These are phyloP conservation scores for Picea mariana DNA, from an alignment of 83 land plant genomes.

Conservation along the genomic window DNA sequence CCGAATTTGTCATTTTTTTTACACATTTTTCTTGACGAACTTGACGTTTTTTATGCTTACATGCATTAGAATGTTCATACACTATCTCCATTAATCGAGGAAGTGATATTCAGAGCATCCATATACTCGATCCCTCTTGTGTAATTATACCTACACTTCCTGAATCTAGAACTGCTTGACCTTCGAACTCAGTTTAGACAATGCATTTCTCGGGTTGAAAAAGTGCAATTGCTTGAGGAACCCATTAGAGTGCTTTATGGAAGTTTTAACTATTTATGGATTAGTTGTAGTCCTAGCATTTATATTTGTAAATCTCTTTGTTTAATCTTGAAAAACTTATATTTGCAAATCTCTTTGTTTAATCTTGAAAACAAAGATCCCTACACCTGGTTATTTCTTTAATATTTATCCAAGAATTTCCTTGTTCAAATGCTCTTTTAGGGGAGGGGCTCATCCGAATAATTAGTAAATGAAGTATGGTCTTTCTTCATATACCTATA, in stretches of 20 bases:
- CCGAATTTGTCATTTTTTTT: neutral
- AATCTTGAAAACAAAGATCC: too few relatives aligned
- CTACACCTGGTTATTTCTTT: too few relatives aligned
- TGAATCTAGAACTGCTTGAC: neutral
- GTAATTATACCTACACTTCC: neutral
- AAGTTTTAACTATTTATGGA: too few relatives aligned
- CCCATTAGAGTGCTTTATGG: neutral
- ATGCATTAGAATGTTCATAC: conserved; percentile 1
- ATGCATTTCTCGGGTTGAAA: conserved; percentile 22
- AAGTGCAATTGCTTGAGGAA: conserved; percentile 16
- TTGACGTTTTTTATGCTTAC: neutral
- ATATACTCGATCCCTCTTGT: neutral
- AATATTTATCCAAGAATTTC: too few relatives aligned
- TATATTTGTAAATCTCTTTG: too few relatives aligned
- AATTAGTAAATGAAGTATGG: too few relatives aligned
- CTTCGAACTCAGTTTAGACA: conserved; percentile 14
- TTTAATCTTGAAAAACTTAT: too few relatives aligned
- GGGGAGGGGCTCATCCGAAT: too few relatives aligned
- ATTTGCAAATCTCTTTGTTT: too few relatives aligned
- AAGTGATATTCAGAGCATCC: neutral
- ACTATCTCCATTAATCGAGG: neutral
- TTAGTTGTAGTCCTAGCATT: too few relatives aligned
- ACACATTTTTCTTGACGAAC: conserved; percentile 9
- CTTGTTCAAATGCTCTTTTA: too few relatives aligned
- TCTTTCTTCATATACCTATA: too few relatives aligned